Percentiles rank a stretch among this genome's conserved stretches.
phyloP scores from a whole-genome alignment of 116 monocot genomes.

The Posidonia oceanica region DNA sequence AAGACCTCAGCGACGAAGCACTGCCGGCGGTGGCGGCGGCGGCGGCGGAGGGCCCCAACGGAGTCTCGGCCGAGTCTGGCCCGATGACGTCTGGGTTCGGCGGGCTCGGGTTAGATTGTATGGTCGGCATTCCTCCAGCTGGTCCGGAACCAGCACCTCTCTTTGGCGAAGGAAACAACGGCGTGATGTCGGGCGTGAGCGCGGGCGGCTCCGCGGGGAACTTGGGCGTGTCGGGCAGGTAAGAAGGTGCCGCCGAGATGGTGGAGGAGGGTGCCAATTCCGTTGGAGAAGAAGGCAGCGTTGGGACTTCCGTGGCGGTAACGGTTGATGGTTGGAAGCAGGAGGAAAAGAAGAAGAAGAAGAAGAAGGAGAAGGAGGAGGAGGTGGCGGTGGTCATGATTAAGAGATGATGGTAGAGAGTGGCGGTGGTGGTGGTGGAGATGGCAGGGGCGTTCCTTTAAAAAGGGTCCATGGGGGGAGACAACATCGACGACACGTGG shows the following conservation, averaged over 20 bases:
- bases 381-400: constrained; percentile 1
- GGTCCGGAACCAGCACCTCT: constrained; percentile 7
- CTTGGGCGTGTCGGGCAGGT: constrained; percentile 22
- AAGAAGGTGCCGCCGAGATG: constrained; percentile 29
- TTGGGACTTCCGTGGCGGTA: not conserved
- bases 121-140: constrained; percentile 23
- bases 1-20: not conserved
- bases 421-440: no score
- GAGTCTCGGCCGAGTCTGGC: constrained; percentile 22
- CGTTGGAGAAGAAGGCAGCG: constrained; percentile 2
- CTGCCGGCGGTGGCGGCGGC: not conserved
- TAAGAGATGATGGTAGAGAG: not conserved
- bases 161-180: constrained; percentile 33
- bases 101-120: constrained; percentile 55
- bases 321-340: not conserved
- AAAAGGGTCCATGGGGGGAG: no score
- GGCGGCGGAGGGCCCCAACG: constrained; percentile 13
- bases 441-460: no score
- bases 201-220: constrained; percentile 16
- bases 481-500: no score
- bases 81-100: constrained; percentile 39
- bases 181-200: constrained; percentile 32
- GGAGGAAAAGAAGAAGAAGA: constrained; percentile 3
- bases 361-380: not conserved
- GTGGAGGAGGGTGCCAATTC: constrained; percentile 4